Base-by-base conservation (phyloP, 1,284 basidiomycete genomes). In the Irpex sp. region DNA sequence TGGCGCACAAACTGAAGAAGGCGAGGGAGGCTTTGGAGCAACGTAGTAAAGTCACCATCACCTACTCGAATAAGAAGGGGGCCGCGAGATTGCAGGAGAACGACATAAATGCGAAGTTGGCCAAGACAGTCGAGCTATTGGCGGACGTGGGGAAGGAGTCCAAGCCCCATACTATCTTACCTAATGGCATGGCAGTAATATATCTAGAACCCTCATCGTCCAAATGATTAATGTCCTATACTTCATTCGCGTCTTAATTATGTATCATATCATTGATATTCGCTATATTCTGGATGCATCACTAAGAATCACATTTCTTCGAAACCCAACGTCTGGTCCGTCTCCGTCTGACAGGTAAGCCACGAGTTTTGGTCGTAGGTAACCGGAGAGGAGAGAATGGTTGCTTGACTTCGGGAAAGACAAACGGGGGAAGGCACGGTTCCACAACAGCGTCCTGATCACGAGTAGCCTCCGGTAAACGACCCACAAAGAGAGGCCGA, bases 1-100 rank as follows among this genome's bases (percentile, higher is more conserved):
- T 89, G 15, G 78, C 78, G 47, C 88, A 89, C 74, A 94, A 93
- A 72, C 67, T 94, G 44, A 79, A 77, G 64, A 88, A 87, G 72
- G 84, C 81, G 8, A 76, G 79, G 55, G 76, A 82, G 60, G 83
- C 88, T 56, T 75, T 94, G 61, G 81, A 79, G 67, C 84, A 85
- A 64, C 88, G 88, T 1, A 76, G 79, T 49, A 77, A 82, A 11
- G 84, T 93, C 62, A 80, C 82, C 61, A 71, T 94, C 36, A 77
- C 85, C 1, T 83, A 89, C 70, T 75, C 79, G 31, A 76, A 78
- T 48, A 91, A 85, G 76, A 73, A 71, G 17, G 74, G 80, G 3
- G 76, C 81, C 64, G 58, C 57, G 4, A 47, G 71, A 13, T 77
- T 78, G 0, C 65, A 64, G 0, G 69, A 63, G 0, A 47, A 67